Evolutionary conservation across 2,329 filamentous ascomycete species (phyloP), one percentile per base, ranked within the genome.

Genomic region (Phyllachora maydis): DNA sequence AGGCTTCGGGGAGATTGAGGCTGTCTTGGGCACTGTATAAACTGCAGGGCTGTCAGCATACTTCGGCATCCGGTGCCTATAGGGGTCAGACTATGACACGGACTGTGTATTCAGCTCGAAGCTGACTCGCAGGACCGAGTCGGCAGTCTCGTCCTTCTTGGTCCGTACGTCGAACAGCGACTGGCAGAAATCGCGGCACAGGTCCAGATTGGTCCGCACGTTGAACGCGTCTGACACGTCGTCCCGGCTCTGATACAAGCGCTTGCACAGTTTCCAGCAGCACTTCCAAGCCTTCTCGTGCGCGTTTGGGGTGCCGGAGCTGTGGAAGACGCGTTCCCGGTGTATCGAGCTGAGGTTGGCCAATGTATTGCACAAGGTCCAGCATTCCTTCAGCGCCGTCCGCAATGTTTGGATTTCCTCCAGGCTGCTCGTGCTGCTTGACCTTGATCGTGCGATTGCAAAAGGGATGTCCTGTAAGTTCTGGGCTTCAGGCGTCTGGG

Each of bases 81-180:
- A 2, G 4, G 4, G 10, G 11, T 21, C 10, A 8, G n/a, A 21
- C 4, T 6, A 2, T 14, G 5, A 15, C 11, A 43, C 62, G 42
- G 39, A 69, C 64, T 95, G 83, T 37, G 91, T 93, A 49, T 90
- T 92, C 13, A 93, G 58, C 49, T 93, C 85, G 41, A 92, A 92
- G 49, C 79, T 92, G 33, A 93, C 83, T 22, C 85, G 63, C 22
- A 95, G 50, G 9, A 93, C 73, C 0, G 83, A 91, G 44, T 95
- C 85, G 0, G 75, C 65, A 2, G 67, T 52, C 37, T 88, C 79
- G 31, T 91, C 75, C 24, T 73, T 69, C 32, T 70, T 70, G 29
- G 74, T 63, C 18, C 83, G 64, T 11, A 85, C 71, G 39, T 93
- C 83, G 38, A 93, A 95, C 8, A 93, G 54, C 0, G 81, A 66